Evolutionary conservation across 176 grass and related monocot genomes (phyloP), one percentile per base, ranked within the genome.

Genomic region (Juncus effusus): DNA sequence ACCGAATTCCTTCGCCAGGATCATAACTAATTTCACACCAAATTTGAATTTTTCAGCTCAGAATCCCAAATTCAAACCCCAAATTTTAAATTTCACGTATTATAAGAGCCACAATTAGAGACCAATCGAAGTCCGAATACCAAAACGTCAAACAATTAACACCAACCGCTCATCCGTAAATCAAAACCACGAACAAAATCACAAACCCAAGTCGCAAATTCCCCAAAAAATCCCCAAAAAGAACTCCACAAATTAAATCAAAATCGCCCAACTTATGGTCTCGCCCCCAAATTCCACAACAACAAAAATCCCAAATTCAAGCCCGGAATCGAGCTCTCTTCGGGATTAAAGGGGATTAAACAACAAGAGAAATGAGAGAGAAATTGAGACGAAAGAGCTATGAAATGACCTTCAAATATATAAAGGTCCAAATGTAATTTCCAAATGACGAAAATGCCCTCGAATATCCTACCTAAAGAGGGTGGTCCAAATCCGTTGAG

Each of bases 1-100:
- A 49, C 60, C 82, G 59, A 88, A 79, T 74, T 88, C 85, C 82
- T 87, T 87, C 57, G 79, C 62, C 65, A 96, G 19, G 12, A 96
- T 77, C 87, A 96, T 91, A 72, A 79, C 78, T 53, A 40, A n/a
- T 40, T 4, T 2, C 50, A 7, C 9, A 2, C 10, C 3, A 39
- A 4, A 4, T 7, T 0, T 6, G 7, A 4, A 16, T 59, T 61
- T 38, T 56, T 61, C 37, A 55, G 16, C 7, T 40, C 15, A 7
- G 36, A 63, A 50, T 38, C 10, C 57, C 55, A 40, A 61, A 78
- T 50, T 70, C 4, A 6, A 51, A 51, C 6, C 13, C 15, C 56
- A 39, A 60, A 69, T 7, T 40, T 38, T 12, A 7, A 8, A 70
- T 10, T 72, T 36, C 58, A 28, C n/a, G 13, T 42, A 72, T 14